Evolutionary conservation across 225 moss, liverwort and hornwort genomes (phyloP), one percentile per base, ranked within the genome.

Genomic region (Physcomitrium patens): DNA sequence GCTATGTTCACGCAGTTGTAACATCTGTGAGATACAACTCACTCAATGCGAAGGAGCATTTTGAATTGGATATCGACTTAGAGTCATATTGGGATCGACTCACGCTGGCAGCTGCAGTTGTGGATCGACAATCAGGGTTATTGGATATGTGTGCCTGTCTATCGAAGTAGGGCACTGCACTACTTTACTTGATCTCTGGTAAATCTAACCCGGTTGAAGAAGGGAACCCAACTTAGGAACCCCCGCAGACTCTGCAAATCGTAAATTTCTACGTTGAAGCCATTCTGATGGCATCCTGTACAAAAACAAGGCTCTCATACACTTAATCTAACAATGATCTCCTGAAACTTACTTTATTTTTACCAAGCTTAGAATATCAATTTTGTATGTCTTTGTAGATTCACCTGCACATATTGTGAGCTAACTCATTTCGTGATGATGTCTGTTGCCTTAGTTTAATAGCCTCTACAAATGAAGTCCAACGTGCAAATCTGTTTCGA

Each of bases 11-110:
- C 31, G 31, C 31, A 37, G 31, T 37, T 37, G 31, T 7, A 37
- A 37, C 31, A 37, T 37, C 31, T 37, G 31, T 37, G 31, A 37
- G 4, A 37, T 37, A 37, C 31, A 37, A 37, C 31, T 37, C 31
- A 37, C 31, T 31, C 22, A 18, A 1, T 12, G n/a, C 49, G 37
- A 28, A 67, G 67, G 24, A 52, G 28, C 28, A 23, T 69, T 19
- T 66, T 60, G 37, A 60, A 14, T 64, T 74, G 66, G 48, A 78
- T 65, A 58, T 57, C 65, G 48, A 57, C 23, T 37, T 65, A 31
- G 65, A 18, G 23, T 53, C 17, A 18, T 51, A 12, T 12, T 59
- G 60, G 60, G 48, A 23, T 11, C 52, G 31, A 18, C 41, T 53
- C 17, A 18, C 27, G 16, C 12, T 59, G 60, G 60, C 57, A 23